Conservation (phyloP, 108 stramenopile genomes). For the Nitzschia palea region DNA sequence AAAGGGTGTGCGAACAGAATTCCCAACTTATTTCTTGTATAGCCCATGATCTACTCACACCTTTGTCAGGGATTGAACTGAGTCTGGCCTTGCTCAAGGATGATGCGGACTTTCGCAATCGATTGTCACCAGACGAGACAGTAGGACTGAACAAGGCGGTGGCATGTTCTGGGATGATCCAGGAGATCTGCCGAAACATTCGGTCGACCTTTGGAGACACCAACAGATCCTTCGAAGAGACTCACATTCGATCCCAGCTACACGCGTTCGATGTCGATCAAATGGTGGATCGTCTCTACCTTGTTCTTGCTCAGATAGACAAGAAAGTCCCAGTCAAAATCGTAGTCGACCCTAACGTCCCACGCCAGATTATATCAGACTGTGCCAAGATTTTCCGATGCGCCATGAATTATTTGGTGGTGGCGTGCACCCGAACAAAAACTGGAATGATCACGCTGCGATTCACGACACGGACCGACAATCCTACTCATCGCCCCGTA, state of each 20-base stretch:
- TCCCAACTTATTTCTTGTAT: constrained; percentile 65
- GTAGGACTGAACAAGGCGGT: constrained; percentile 42
- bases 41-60: constrained; percentile 68
- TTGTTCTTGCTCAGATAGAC: constrained; percentile 42
- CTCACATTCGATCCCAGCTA: constrained; percentile 6
- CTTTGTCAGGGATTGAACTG: constrained; percentile 57
- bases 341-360: constrained; percentile 42
- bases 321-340: constrained; percentile 52
- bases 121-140: constrained; percentile 35
- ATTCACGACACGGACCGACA: constrained; percentile 1
- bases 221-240: constrained; percentile 25
- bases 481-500: background rate
- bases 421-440: constrained; percentile 25
- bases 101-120: constrained; percentile 34
- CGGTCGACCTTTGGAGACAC: constrained; percentile 44
- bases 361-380: constrained; percentile 46
- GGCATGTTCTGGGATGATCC: constrained; percentile 49
- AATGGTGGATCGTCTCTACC: constrained; percentile 43
- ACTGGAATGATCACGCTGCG: constrained; percentile 11
- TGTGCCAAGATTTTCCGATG: constrained; percentile 62
- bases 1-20: constrained; percentile 37
- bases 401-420: constrained; percentile 53
- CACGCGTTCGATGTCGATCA: constrained; percentile 2
- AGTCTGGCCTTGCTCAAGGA: constrained; percentile 53
- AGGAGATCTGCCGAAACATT: constrained; percentile 47